A percentile compares a stretch with the other conserved stretches of the same genome.
Evolutionary conservation across 306 rosid species (phyloP).

Genomic region (Trifolium subterraneum): DNA sequence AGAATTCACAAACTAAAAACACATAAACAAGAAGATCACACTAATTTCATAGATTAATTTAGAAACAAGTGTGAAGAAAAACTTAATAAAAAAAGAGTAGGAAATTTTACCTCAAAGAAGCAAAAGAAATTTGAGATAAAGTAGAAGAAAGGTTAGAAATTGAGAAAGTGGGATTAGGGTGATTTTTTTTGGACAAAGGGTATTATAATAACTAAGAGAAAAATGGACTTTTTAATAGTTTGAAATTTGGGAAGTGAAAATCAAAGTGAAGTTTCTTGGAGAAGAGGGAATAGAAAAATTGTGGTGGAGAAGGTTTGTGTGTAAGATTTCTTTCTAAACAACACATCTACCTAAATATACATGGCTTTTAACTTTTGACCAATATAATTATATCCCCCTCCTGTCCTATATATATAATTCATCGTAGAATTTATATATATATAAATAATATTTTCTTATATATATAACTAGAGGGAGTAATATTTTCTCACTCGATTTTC

Average conservation of each 20-base stretch:
- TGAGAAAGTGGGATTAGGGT: constrained; percentile 13
- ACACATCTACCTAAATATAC: no score
- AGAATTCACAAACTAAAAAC: background rate
- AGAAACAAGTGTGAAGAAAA: background rate
- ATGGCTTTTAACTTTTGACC: no score
- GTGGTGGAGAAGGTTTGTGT: constrained; percentile 8
- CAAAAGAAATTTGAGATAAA: constrained; percentile 11
- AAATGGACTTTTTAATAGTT: background rate
- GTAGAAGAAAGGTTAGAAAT: constrained; percentile 10
- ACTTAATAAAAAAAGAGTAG: background rate
- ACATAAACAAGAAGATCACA: constrained; percentile 1
- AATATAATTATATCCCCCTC: no score
- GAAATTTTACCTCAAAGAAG: constrained; percentile 13
- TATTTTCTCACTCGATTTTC: no score
- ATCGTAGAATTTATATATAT: no score
- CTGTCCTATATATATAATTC: no score
- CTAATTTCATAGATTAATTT: background rate
- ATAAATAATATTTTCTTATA: no score
- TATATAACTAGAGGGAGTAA: no score
- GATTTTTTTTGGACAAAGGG: background rate
- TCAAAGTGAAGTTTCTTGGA: constrained; percentile 27
- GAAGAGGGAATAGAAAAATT: constrained; percentile 3
- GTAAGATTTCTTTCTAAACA: background rate
- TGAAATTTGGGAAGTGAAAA: background rate
- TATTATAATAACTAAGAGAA: background rate